Conservation (phyloP, 352 stramenopile species). For the Peronospora belbahrii region DNA sequence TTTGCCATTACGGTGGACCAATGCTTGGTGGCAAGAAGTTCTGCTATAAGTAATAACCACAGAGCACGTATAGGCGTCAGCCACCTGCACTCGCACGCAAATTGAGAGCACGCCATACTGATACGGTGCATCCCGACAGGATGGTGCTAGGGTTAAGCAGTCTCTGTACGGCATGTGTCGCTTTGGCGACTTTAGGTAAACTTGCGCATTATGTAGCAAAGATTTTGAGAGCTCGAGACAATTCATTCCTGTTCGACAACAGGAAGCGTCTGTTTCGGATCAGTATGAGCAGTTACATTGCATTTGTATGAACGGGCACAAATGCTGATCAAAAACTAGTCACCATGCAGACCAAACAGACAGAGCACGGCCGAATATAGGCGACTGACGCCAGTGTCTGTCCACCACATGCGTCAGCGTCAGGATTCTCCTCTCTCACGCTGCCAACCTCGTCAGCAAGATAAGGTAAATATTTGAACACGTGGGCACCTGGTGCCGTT, state of each 20-base stretch:
- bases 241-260: neutral
- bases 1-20: constrained; percentile 14
- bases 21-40: neutral
- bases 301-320: neutral
- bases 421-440: no score
- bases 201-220: neutral
- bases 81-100: neutral
- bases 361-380: no score
- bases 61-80: no score
- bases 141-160: neutral
- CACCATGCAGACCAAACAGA: no score
- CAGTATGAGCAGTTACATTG: neutral
- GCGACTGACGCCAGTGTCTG: no score
- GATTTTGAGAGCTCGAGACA: neutral
- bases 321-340: no score
- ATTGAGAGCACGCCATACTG: neutral
- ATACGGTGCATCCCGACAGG: neutral
- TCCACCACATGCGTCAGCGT: no score
- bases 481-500: no score
- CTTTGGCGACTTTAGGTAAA: neutral
- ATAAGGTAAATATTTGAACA: no score
- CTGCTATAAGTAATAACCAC: neutral
- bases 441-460: no score
- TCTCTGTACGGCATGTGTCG: neutral
- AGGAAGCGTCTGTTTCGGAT: neutral